Evolutionary conservation across 2,329 filamentous ascomycete genomes (phyloP).

Genomic region (Fusarium chaquense): DNA sequence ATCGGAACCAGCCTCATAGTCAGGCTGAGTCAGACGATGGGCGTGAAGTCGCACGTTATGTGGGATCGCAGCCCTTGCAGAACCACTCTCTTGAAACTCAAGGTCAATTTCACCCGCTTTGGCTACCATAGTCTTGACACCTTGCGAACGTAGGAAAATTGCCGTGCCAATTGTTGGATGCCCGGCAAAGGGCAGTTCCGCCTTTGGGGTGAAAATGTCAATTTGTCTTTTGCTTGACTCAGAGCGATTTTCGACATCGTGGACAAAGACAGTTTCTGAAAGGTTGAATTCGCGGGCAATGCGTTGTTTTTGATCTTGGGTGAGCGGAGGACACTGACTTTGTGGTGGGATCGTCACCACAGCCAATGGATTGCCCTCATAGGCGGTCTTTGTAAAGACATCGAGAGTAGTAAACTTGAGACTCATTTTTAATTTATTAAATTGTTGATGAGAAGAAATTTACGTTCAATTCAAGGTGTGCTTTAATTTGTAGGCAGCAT

Average conservation of each 20-base stretch:
- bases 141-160: constrained; percentile 57
- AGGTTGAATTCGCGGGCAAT: constrained; percentile 73
- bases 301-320: constrained; percentile 65
- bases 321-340: constrained; percentile 43
- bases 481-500: not conserved
- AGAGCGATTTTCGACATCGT: constrained; percentile 55
- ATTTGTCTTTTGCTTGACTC: constrained; percentile 54
- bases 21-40: constrained; percentile 49
- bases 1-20: constrained; percentile 18
- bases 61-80: constrained; percentile 71
- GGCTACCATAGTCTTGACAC: constrained; percentile 59
- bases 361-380: constrained; percentile 69
- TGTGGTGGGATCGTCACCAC: constrained; percentile 64
- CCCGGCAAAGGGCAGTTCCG: constrained; percentile 71
- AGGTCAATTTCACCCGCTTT: constrained; percentile 68
- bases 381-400: constrained; percentile 66
- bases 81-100: constrained; percentile 49
- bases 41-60: constrained; percentile 73
- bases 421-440: constrained; percentile 40
- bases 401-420: constrained; percentile 66
- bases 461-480: accelerated
- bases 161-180: constrained; percentile 71
- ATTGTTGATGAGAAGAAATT: too few relatives aligned
- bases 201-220: constrained; percentile 67
- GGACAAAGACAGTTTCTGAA: constrained; percentile 72